Conservation (phyloP, 2,329 filamentous ascomycete genomes). For the Aspergillus sp. region DNA sequence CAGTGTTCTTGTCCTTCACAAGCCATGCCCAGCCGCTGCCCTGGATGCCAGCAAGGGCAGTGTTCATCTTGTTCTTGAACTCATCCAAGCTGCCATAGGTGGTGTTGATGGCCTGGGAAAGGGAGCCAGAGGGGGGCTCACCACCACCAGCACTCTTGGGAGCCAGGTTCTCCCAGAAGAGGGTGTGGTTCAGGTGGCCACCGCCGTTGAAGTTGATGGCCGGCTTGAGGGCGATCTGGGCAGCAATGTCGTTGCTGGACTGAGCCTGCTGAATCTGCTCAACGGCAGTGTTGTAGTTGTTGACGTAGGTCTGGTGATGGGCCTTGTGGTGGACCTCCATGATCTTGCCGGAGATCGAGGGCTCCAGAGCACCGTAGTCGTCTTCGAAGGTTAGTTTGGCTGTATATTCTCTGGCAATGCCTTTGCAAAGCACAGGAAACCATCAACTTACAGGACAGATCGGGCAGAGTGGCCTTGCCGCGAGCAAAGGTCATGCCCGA, state of each 20-base stretch:
- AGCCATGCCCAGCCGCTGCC: conserved; percentile 57
- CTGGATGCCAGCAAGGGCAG: conserved; percentile 55
- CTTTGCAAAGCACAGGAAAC: background rate
- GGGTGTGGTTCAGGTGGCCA: conserved; percentile 54
- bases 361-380: conserved; percentile 92
- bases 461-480: conserved; percentile 86
- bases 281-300: conserved; percentile 70
- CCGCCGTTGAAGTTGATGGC: conserved; percentile 57
- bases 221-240: conserved; percentile 51
- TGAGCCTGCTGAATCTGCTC: conserved; percentile 58
- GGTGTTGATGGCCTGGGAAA: conserved; percentile 50
- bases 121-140: conserved; percentile 50
- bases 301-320: conserved; percentile 92
- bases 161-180: conserved; percentile 61
- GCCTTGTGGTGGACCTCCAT: conserved; percentile 95
- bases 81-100: conserved; percentile 50
- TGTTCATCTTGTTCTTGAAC: conserved; percentile 55
- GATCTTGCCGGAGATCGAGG: conserved; percentile 73
- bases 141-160: conserved; percentile 54
- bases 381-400: conserved; percentile 44
- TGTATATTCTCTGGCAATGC: background rate
- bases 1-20: conserved; percentile 53
- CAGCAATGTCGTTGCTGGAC: conserved; percentile 43
- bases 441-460: conserved; percentile 60
- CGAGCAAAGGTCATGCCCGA: conserved; percentile 69